Conservation (phyloP, 108 stramenopile species). For the Cyclotella atomus region DNA sequence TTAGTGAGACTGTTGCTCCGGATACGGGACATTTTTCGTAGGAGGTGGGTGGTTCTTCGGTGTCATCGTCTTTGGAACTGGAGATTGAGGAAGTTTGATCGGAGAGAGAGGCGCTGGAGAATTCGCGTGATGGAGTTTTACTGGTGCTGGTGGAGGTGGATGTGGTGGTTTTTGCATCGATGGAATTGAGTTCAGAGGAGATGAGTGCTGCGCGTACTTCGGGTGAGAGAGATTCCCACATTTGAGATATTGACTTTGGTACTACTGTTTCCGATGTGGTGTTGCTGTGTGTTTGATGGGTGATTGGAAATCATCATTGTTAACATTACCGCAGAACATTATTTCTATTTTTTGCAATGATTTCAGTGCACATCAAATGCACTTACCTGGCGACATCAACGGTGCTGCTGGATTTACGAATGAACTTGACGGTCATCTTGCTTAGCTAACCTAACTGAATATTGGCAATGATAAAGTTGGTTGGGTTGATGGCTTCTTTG, state of each 20-base stretch:
- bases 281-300: not conserved
- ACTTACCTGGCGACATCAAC: constrained; percentile 4
- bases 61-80: constrained; percentile 36
- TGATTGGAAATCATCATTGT: too few relatives aligned
- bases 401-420: constrained; percentile 1
- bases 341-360: not conserved
- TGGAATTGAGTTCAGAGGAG: constrained; percentile 55
- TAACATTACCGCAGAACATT: too few relatives aligned
- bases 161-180: constrained; percentile 16
- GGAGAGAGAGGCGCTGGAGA: constrained; percentile 39
- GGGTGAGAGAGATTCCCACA: constrained; percentile 73
- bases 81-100: constrained; percentile 51
- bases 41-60: constrained; percentile 8
- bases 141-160: constrained; percentile 34
- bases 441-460: too few relatives aligned
- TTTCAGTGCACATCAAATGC: not conserved
- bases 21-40: constrained; percentile 69
- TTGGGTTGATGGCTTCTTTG: too few relatives aligned
- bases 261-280: constrained; percentile 27
- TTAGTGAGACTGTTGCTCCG: constrained; percentile 65
- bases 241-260: constrained; percentile 67
- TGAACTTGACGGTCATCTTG: constrained; percentile 1
- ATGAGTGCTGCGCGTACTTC: constrained; percentile 73
- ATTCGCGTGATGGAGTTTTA: constrained; percentile 28
- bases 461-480: too few relatives aligned